A percentile compares a stretch with the other conserved stretches of the same genome.
phyloP scores from a whole-genome alignment of 257 asterid genomes.

The Capsicum chinense region DNA sequence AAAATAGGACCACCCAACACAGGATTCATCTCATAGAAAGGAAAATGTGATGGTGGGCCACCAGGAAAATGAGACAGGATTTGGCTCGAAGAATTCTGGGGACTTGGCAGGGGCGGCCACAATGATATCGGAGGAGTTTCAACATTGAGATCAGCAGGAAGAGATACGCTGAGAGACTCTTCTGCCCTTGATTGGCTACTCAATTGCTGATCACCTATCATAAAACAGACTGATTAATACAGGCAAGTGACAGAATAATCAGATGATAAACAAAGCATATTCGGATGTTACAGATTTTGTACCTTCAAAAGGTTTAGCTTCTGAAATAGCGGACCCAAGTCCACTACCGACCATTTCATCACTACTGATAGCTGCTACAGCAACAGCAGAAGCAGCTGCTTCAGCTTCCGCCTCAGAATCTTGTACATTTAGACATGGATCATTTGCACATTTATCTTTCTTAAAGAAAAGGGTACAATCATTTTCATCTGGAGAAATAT shows the following conservation, averaged over 20 bases:
- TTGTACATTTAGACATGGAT: conserved; percentile 59
- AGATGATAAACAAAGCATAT: background rate
- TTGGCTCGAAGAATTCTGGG: conserved; percentile 75
- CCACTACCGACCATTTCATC: conserved; percentile 69
- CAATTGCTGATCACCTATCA: conserved; percentile 58
- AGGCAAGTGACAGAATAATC: conserved; percentile 20
- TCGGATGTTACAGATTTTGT: conserved; percentile 48
- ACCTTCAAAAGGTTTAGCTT: conserved; percentile 52
- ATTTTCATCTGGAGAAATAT: conserved; percentile 58
- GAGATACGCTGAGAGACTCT: conserved; percentile 80
- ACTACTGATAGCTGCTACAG: conserved; percentile 87
- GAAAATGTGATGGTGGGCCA: conserved; percentile 86
- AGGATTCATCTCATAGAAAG: conserved; percentile 91
- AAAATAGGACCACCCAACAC: conserved; percentile 86
- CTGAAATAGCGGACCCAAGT: conserved; percentile 53
- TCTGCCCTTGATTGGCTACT: conserved; percentile 67
- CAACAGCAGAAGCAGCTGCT: conserved; percentile 95
- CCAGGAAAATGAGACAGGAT: conserved; percentile 84
- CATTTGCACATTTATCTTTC: conserved; percentile 61
- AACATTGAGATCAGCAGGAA: conserved; percentile 96
- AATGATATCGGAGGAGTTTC: conserved; percentile 89
- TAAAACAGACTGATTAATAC: conserved; percentile 41
- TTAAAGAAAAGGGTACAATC: conserved; percentile 61
- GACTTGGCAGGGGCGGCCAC: conserved; percentile 90
- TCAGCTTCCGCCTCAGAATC: conserved; percentile 91